Evolutionary conservation across 495 filamentous ascomycete species (phyloP), one percentile per base, ranked within the genome.

Genomic region (Aspergillus steynii): DNA sequence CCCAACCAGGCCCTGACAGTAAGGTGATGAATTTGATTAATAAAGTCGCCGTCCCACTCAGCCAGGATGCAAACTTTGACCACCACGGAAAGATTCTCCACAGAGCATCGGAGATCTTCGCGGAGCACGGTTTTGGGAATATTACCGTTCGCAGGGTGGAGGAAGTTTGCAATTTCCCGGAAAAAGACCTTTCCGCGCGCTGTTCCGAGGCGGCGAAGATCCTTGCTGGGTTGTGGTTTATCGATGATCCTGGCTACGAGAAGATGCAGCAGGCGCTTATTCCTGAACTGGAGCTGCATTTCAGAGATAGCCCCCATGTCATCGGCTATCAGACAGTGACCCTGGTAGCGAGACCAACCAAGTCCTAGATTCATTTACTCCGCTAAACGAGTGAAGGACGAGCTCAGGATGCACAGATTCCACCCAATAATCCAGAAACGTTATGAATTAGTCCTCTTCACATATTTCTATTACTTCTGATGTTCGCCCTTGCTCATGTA

Each of bases 61-160:
- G 56, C 5, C 50, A 45, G 5, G 53, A 29, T 10, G 20, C 0
- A 26, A 57, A 31, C 5, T 7, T 28, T 20, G 46, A 56, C 45
- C 60, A 61, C 28, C 60, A 61, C 46, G 60, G 60, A 20, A 56
- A 56, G 28, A 46, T 61, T 8, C 48, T 61, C 1, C 46, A 46
- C n/a, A 28, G 10, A 15, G 60, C 53, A 5, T 29, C 31, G 25
- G 29, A 56, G 31, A 27, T 52, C 2, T 52, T 61, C 26, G 25
- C 60, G n/a, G 7, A 27, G 20, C 27, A 32, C 50, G 60, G 60
- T 9, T 61, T 61, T 50, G 53, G 2, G n/a, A 45, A 56, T 51
- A 32, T 61, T 31, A 4, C 60, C 12, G 0, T 56, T 10, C 20
- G n/a, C 14, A 14, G 53, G 4, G 46, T 51, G 2, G 54, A 52